Conservation (phyloP, 176 grass and related monocot genomes). For the Avena eriantha region DNA sequence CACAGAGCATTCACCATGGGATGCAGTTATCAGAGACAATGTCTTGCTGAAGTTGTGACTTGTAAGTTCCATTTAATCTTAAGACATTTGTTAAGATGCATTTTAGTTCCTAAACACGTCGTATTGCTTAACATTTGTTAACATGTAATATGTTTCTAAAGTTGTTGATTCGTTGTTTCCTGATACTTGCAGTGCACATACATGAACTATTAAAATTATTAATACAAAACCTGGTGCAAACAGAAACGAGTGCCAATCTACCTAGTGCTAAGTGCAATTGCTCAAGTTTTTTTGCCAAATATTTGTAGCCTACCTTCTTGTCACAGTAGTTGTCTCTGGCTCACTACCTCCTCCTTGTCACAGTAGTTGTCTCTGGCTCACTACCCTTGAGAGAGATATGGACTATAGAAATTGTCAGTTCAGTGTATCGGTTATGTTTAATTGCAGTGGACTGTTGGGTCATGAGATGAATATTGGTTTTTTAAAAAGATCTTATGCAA, state of each 20-base stretch:
- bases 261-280: not conserved
- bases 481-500: not conserved
- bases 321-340: not conserved
- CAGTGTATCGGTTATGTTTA: not conserved
- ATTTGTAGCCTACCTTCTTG: not conserved
- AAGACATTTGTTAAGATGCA: not conserved
- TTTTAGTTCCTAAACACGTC: not conserved
- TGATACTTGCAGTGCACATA: not conserved
- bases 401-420: slow-evolving; percentile 1
- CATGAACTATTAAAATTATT: too few relatives aligned
- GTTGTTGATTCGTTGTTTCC: not conserved
- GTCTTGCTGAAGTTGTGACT: not conserved
- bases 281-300: not conserved
- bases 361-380: not conserved
- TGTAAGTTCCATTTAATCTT: not conserved
- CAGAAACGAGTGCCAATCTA: too few relatives aligned
- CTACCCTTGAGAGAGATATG: not conserved
- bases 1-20: not conserved
- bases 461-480: slow-evolving; percentile 5
- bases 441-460: not conserved
- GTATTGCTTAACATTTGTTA: not conserved
- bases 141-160: not conserved
- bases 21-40: not conserved
- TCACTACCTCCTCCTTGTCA: not conserved
- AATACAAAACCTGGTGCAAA: not conserved